These are phyloP conservation scores for Myxozyma monticola DNA, from an alignment of 805 yeast genomes.

Conservation along the genomic window DNA sequence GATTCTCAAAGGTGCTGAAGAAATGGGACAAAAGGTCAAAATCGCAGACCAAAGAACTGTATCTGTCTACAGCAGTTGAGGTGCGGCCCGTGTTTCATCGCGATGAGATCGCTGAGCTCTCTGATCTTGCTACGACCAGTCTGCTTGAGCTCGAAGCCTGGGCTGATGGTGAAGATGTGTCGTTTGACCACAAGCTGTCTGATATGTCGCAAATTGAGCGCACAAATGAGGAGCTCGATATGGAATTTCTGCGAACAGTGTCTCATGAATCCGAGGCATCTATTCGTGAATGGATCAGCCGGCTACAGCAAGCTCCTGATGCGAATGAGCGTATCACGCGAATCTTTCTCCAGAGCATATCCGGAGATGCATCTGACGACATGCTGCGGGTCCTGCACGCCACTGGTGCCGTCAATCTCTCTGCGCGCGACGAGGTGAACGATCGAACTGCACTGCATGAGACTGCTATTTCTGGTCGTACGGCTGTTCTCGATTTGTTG, in stretches of 20 bases:
- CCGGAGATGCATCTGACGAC: slow-evolving; percentile 63
- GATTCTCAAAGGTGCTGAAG: slow-evolving; percentile 91
- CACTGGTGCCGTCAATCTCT: slow-evolving; percentile 57
- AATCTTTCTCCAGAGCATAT: slow-evolving; percentile 68
- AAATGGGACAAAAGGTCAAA: slow-evolving; percentile 98
- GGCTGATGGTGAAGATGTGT: slow-evolving; percentile 51
- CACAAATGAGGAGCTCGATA: slow-evolving; percentile 28
- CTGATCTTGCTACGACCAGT: slow-evolving; percentile 57
- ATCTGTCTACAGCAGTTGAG: slow-evolving; percentile 86
- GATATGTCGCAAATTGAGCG: slow-evolving; percentile 29
- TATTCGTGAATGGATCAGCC: slow-evolving; percentile 48
- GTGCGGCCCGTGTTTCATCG: slow-evolving; percentile 97
- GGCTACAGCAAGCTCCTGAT: slow-evolving; percentile 44
- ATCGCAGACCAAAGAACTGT: slow-evolving; percentile 89
- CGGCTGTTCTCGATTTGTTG: slow-evolving; percentile 37
- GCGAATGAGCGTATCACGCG: slow-evolving; percentile 57
- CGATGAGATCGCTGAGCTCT: slow-evolving; percentile 77
- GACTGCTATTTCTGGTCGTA: slow-evolving; percentile 41
- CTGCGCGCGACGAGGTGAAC: slow-evolving; percentile 67
- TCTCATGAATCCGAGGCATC: slow-evolving; percentile 39
- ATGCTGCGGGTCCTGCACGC: slow-evolving; percentile 53
- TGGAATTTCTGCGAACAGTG: slow-evolving; percentile 21
- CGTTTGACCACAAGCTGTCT: slow-evolving; percentile 33
- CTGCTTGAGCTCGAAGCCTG: slow-evolving; percentile 74
- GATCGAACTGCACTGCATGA: slow-evolving; percentile 79